Percentiles rank a stretch among this genome's conserved stretches.
Conservation (phyloP, 306 rosid genomes). For the Cucumis melo region DNA sequence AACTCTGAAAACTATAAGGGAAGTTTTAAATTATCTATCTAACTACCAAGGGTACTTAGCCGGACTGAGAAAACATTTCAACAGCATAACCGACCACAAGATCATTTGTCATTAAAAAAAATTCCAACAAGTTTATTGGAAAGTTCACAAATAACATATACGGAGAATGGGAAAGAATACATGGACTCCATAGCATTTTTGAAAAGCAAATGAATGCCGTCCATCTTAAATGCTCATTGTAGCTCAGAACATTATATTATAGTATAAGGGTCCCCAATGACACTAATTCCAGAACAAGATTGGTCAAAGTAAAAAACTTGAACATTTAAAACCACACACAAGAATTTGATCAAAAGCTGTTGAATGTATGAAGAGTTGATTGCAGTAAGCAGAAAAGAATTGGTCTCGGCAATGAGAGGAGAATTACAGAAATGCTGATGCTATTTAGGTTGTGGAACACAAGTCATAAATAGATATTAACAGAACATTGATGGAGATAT, state of each 20-base stretch:
- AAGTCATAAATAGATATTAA: neutral
- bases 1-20: neutral
- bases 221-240: neutral
- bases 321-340: neutral
- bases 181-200: neutral
- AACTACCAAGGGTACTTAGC: neutral
- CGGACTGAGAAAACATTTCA: neutral
- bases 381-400: neutral
- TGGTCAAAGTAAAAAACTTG: too few species aligned
- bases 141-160: neutral
- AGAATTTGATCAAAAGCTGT: neutral
- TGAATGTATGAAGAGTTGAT: neutral
- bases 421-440: neutral
- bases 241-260: too few species aligned
- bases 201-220: neutral
- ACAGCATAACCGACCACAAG: neutral
- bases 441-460: neutral
- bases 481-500: constrained; percentile 3
- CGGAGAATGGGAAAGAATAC: neutral
- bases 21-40: neutral
- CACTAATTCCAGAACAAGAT: too few species aligned
- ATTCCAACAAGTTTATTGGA: neutral
- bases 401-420: neutral
- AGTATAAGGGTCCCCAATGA: too few species aligned
- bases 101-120: neutral